phyloP scores from a whole-genome alignment of 2,329 filamentous ascomycete genomes.

The Trichoderma sp. region DNA sequence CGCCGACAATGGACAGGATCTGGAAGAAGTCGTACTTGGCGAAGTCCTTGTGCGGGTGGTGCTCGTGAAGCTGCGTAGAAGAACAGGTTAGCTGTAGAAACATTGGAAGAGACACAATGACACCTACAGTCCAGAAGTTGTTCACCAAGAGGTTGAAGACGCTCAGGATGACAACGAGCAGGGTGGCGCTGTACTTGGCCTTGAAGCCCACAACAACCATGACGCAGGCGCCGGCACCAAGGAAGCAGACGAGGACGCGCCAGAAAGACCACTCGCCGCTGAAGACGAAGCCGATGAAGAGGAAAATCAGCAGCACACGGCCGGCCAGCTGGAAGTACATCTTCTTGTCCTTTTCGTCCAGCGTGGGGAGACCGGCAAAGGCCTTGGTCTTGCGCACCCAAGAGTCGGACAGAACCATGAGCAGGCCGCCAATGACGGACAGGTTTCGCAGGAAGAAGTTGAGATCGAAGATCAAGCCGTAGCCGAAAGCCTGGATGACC shows the following conservation, averaged over 20 bases:
- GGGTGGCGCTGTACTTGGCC: constrained; percentile 96
- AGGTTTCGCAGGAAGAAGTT: constrained; percentile 99
- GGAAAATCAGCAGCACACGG: constrained; percentile 92
- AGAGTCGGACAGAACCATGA: constrained; percentile 97
- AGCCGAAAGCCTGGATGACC: constrained; percentile 89
- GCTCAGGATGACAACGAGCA: constrained; percentile 92
- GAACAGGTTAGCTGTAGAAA: constrained; percentile 11
- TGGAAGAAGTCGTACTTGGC: constrained; percentile 99
- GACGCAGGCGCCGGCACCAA: constrained; percentile 88
- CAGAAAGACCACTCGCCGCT: constrained; percentile 90
- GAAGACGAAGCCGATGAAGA: constrained; percentile 96
- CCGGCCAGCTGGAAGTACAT: constrained; percentile 99
- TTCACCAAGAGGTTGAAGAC: constrained; percentile 97
- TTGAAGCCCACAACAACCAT: constrained; percentile 99
- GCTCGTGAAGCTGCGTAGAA: constrained; percentile 75
- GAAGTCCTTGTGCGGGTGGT: constrained; percentile 99
- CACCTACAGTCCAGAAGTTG: constrained; percentile 98
- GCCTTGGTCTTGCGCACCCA: constrained; percentile 98
- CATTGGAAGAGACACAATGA: neutral
- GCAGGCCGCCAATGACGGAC: constrained; percentile 91
- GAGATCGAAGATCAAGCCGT: constrained; percentile 96
- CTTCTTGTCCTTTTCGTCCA: constrained; percentile 99
- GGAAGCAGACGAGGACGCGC: constrained; percentile 78
- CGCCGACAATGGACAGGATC: constrained; percentile 96
- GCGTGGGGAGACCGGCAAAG: constrained; percentile 86